A percentile compares a stretch with the other conserved stretches of the same genome.
Evolutionary conservation across 2,329 filamentous ascomycete species (phyloP).

Genomic region (Tympanopsis confertula): DNA sequence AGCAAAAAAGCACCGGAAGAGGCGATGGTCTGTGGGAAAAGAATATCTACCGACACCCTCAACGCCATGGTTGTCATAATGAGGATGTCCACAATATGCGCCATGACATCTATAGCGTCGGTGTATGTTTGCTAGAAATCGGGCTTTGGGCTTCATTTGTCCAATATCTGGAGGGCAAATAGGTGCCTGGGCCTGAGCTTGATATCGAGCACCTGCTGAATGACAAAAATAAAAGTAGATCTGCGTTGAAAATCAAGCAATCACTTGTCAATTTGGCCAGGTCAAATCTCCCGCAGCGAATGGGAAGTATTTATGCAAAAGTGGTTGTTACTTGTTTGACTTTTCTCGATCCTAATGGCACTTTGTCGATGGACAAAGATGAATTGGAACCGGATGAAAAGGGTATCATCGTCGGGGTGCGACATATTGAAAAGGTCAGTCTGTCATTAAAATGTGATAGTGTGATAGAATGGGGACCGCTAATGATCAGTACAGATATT

Average conservation of each 20-base stretch:
- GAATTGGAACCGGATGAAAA: constrained; percentile 16
- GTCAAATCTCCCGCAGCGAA: constrained; percentile 8
- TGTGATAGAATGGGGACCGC: too few species aligned
- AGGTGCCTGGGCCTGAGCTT: too few species aligned
- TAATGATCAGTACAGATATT: too few species aligned
- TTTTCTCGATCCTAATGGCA: constrained; percentile 16
- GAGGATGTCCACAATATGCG: constrained; percentile 32
- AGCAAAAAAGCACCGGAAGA: constrained; percentile 13
- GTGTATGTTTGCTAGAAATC: constrained; percentile 39
- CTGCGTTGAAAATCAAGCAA: too few species aligned
- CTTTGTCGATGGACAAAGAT: too few species aligned
- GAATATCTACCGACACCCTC: constrained; percentile 39
- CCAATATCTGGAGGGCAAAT: too few species aligned
- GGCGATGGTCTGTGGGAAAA: constrained; percentile 26
- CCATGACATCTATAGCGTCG: constrained; percentile 44
- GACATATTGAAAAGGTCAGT: constrained; percentile 17
- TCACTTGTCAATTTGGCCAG: constrained; percentile 4
- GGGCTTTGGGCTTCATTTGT: constrained; percentile 30
- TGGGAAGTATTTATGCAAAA: constrained; percentile 16
- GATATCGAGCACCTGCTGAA: too few species aligned
- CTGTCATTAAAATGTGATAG: too few species aligned
- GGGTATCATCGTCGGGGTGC: constrained; percentile 14
- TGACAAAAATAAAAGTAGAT: too few species aligned
- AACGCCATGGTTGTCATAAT: constrained; percentile 26
- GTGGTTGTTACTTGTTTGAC: constrained; percentile 20